Base-by-base conservation (phyloP, 2,329 filamentous ascomycete genomes). In the Fusarium sp. region DNA sequence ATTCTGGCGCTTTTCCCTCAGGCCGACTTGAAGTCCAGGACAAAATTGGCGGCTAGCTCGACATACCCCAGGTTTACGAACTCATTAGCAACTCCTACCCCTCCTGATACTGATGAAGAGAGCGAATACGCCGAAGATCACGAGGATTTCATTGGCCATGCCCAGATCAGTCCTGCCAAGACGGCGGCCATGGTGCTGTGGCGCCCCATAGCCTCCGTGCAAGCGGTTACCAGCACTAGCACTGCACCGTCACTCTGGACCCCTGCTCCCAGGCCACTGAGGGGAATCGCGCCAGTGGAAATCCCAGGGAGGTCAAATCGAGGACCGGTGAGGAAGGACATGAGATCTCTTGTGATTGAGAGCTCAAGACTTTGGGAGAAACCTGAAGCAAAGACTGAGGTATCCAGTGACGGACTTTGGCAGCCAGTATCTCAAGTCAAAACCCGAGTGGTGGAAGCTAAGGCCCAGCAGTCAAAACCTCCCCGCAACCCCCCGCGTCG, bases 401-500 rank as follows among this genome's bases (percentile, higher is more conserved):
- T 62, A 60, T 63, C 53, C 41, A 54, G 56, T 38, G 45, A 60
- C 24, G 65, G 66, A 54, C 69, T 79, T 22, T 79, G 77, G 77
- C 71, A 66, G 53, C 55, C 74, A 48, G n/a, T 42, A 60, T 66
- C 66, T 53, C 51, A 63, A 50, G 63, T 48, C 24, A 54, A 61
- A 64, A 56, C 66, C 41, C 62, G 58, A 60, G 72, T 65, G 66
- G 61, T 62, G 54, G 75, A 74, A 64, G 69, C 67, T 24, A 50
- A 68, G 47, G 57, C 62, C 51, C 73, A 69, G 30, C 87, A 87
- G 15, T 86, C 85, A 20, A 74, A 87, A 15, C 86, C 85, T 6
- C 88, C 87, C 5, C 85, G 87, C 64, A 85, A 86, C 51, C 90
- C 90, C 20, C 86, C 87, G 20, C 84, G 90, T 48, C 87, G 84